A percentile compares a stretch with the other conserved stretches of the same genome.
phyloP scores from a whole-genome alignment of 2,329 filamentous ascomycete species.

The Calcarisporium arbuscula region DNA sequence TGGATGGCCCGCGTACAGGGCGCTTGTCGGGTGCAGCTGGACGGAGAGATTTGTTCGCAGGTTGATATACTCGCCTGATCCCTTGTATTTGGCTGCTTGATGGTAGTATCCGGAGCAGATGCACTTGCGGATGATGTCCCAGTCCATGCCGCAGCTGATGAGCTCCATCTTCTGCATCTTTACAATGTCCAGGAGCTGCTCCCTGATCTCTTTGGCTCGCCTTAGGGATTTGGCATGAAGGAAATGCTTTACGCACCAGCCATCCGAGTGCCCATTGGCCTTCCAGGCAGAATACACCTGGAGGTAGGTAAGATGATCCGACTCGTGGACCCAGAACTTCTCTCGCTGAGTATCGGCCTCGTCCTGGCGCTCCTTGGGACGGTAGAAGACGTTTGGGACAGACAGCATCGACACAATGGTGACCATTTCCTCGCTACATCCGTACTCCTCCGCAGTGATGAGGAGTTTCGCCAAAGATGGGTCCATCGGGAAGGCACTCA shows the following conservation, averaged over 20 bases:
- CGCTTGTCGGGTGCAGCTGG: slow-evolving; percentile 88
- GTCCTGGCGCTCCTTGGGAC: slow-evolving; percentile 92
- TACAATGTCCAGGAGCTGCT: slow-evolving; percentile 93
- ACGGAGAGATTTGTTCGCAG: slow-evolving; percentile 90
- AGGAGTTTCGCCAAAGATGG: slow-evolving; percentile 90
- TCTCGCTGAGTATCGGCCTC: slow-evolving; percentile 93
- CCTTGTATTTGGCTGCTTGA: slow-evolving; percentile 92
- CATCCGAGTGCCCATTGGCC: slow-evolving; percentile 79
- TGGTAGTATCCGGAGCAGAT: slow-evolving; percentile 98
- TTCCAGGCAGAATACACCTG: slow-evolving; percentile 97
- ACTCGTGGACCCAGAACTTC: slow-evolving; percentile 98
- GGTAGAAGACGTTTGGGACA: slow-evolving; percentile 93
- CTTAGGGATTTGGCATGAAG: slow-evolving; percentile 90
- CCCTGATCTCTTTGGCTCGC: slow-evolving; percentile 86
- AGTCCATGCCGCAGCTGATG: slow-evolving; percentile 87
- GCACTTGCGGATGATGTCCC: slow-evolving; percentile 91
- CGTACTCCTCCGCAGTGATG: slow-evolving; percentile 84
- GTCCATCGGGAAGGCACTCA: slow-evolving; percentile 99
- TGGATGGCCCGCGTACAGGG: slow-evolving; percentile 89
- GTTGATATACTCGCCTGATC: slow-evolving; percentile 96
- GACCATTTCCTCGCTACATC: slow-evolving; percentile 94
- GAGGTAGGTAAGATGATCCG: slow-evolving; percentile 89
- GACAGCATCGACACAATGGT: slow-evolving; percentile 98
- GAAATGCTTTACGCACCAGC: slow-evolving; percentile 91
- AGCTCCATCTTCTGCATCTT: slow-evolving; percentile 85